Evolutionary conservation across 2,329 filamentous ascomycete genomes (phyloP), one percentile per base, ranked within the genome.

Genomic region (Zalaria obscura): DNA sequence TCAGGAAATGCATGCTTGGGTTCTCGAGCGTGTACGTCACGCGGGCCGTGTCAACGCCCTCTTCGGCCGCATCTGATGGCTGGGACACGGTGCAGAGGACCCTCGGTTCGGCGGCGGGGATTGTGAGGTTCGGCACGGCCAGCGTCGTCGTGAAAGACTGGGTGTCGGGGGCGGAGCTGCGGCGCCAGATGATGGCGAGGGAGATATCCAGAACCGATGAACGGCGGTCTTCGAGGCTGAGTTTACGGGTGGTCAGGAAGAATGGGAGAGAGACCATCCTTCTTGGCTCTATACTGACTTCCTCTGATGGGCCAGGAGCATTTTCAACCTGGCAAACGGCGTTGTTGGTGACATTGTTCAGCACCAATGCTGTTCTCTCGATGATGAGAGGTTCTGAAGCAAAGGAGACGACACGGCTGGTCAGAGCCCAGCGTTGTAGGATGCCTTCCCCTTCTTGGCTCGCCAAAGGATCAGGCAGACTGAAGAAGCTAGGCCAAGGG

Each of bases 1-100:
- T 94, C 39, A 98, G 73, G 62, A 94, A 93, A 59, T 98, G 91
- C 58, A 79, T 82, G 0, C 89, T 95, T 0, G 88, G 83, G 57
- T 98, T 98, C 63, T 98, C 91, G 43, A 98, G 77, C 3, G 78
- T 85, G 56, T 82, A 82, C 2, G 42, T 45, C 25, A 41, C 31
- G 5, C 38, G 35, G 27, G 41, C 39, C 5, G 27, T 25, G n/a
- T 46, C 27, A 0, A 45, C 33, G 8, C 27, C 34, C 27, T 27
- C 38, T 25, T 46, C 27, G 1, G 46, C 33, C 8, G 31, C 34
- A 29, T 28, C 37, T 26, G 29, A 3, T 26, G 46, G 0, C 66
- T 57, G 45, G 1, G 50, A 53, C 3, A 64, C 63, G 0, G 69
- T 65, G 42, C 68, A 67, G 3, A 95, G 74, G 2, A 95, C 87